A percentile compares a stretch with the other conserved stretches of the same genome.
phyloP scores from a whole-genome alignment of 2,329 filamentous ascomycete genomes.

The Penicillium sp. region DNA sequence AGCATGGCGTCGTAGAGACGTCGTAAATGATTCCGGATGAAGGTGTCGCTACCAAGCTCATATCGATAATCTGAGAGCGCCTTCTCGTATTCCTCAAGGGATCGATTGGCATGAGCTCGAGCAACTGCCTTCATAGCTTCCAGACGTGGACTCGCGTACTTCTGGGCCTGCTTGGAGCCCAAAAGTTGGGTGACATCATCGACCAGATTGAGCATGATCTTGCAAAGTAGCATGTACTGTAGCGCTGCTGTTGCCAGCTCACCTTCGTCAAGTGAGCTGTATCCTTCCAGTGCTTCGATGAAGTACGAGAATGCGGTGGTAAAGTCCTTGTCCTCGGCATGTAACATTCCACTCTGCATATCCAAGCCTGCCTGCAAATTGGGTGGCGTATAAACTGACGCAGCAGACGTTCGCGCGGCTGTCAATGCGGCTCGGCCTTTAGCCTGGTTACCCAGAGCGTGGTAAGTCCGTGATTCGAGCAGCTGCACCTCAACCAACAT shows the following conservation, averaged over 20 bases:
- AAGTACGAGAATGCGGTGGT: conserved; percentile 99
- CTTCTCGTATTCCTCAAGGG: conserved; percentile 93
- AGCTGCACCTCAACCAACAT: conserved; percentile 97
- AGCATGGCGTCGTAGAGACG: conserved; percentile 97
- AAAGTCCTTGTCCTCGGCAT: conserved; percentile 98
- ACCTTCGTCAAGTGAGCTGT: conserved; percentile 84
- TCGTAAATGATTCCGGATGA: conserved; percentile 94
- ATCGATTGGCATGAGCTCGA: conserved; percentile 89
- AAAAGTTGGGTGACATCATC: conserved; percentile 95
- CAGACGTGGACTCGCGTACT: conserved; percentile 90
- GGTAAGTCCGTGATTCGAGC: conserved; percentile 93
- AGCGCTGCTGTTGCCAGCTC: conserved; percentile 89
- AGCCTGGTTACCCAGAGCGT: conserved; percentile 90
- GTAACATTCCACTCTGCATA: conserved; percentile 98
- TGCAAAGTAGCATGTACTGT: conserved; percentile 99
- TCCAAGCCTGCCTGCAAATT: conserved; percentile 92
- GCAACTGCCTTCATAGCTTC: conserved; percentile 99
- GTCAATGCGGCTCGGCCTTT: conserved; percentile 94
- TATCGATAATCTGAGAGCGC: conserved; percentile 85
- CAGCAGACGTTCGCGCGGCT: conserved; percentile 87
- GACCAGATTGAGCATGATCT: conserved; percentile 96
- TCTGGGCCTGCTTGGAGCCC: conserved; percentile 91
- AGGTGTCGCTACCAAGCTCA: conserved; percentile 88
- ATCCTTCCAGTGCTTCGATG: conserved; percentile 96
- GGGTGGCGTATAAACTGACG: conserved; percentile 94